phyloP scores from a whole-genome alignment of 2,329 filamentous ascomycete species.

The Epichloe coenophiala region DNA sequence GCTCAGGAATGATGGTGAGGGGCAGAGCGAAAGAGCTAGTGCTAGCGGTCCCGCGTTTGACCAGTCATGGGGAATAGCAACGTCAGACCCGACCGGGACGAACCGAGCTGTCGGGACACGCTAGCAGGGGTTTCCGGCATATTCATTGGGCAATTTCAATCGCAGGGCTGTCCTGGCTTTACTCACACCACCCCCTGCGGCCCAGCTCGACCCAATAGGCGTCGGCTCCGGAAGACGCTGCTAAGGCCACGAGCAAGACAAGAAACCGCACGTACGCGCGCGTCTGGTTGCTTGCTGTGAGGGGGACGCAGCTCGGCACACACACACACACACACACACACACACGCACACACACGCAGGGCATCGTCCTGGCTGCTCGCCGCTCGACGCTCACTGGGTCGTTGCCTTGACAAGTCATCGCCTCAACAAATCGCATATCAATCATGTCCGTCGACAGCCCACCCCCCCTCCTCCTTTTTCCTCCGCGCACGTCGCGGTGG shows the following conservation, averaged over 20 bases:
- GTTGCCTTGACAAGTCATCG: no score
- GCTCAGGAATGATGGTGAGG: neutral
- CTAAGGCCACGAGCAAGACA: constrained; percentile 5
- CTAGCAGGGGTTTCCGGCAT: constrained; percentile 13
- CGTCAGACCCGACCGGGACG: constrained; percentile 11
- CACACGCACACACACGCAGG: no score
- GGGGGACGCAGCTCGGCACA: neutral
- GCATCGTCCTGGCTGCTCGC: no score
- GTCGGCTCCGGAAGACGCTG: constrained; percentile 9
- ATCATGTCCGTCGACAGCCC: neutral
- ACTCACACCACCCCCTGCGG: constrained; percentile 7
- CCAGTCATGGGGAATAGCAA: constrained; percentile 14
- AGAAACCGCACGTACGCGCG: constrained; percentile 15
- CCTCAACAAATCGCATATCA: no score
- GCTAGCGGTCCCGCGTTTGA: constrained; percentile 10
- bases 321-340: no score
- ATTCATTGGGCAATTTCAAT: constrained; percentile 10
- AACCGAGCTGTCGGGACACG: constrained; percentile 24
- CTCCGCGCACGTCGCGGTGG: no score
- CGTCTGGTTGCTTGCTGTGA: constrained; percentile 14
- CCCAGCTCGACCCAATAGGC: constrained; percentile 13
- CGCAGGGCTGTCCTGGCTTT: neutral
- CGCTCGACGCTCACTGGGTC: no score
- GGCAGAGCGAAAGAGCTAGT: neutral
- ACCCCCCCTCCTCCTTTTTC: neutral